Conservation (phyloP, 2,329 filamentous ascomycete genomes). For the Pseudocercospora macadamiae region DNA sequence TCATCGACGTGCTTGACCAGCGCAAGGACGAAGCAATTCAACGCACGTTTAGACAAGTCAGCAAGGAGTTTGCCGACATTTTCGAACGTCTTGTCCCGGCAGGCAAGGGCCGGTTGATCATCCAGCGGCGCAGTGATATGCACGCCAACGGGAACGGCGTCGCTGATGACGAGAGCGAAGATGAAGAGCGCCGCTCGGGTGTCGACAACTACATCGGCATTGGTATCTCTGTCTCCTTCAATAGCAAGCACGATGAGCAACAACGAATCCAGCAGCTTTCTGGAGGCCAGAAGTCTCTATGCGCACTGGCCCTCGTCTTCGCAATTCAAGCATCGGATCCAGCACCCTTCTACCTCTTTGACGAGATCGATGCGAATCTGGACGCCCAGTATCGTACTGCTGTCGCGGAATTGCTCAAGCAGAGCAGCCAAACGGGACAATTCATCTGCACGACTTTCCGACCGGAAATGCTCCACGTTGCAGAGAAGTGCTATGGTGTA, state of each 20-base stretch:
- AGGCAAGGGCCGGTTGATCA: slow-evolving; percentile 86
- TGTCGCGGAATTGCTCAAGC: slow-evolving; percentile 83
- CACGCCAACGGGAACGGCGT: slow-evolving; percentile 57
- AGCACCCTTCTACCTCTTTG: slow-evolving; percentile 97
- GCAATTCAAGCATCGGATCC: slow-evolving; percentile 98
- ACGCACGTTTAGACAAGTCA: slow-evolving; percentile 97
- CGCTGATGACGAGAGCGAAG: slow-evolving; percentile 59
- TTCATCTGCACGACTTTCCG: slow-evolving; percentile 99
- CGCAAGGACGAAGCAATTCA: slow-evolving; percentile 98
- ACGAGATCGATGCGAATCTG: slow-evolving; percentile 97
- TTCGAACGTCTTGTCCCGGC: slow-evolving; percentile 95
- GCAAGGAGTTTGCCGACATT: slow-evolving; percentile 85
- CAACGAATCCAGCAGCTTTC: slow-evolving; percentile 96
- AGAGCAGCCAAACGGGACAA: slow-evolving; percentile 60
- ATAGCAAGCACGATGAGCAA: slow-evolving; percentile 97
- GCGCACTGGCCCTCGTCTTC: slow-evolving; percentile 95
- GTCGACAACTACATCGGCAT: slow-evolving; percentile 97
- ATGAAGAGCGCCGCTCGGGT: slow-evolving; percentile 47
- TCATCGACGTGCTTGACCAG: slow-evolving; percentile 90
- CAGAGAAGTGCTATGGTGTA: slow-evolving; percentile 97
- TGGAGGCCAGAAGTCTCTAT: slow-evolving; percentile 93
- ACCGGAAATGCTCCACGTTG: slow-evolving; percentile 92
- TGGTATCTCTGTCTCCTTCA: slow-evolving; percentile 96
- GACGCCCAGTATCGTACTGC: slow-evolving; percentile 97
- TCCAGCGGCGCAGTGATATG: slow-evolving; percentile 84